Evolutionary conservation across 371 early-diverging fungal genomes (phyloP).

Genomic region (Cladochytrium tenue): DNA sequence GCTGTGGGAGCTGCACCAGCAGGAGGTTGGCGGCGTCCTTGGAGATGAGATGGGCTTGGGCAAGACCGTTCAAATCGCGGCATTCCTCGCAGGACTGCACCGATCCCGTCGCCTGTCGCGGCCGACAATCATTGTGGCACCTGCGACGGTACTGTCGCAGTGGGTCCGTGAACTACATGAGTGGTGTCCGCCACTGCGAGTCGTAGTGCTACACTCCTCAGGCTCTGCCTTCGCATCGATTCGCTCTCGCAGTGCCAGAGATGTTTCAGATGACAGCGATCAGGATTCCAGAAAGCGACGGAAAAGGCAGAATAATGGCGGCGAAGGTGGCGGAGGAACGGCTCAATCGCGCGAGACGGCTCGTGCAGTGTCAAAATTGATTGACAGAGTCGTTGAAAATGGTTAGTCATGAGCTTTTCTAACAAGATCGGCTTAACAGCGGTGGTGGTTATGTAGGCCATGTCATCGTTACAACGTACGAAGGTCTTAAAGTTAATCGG

Average conservation of each 20-base stretch:
- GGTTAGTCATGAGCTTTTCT: constrained; percentile 4
- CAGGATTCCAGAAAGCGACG: too few species aligned
- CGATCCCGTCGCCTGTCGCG: constrained; percentile 53
- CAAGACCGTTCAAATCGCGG: constrained; percentile 92
- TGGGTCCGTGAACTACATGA: constrained; percentile 95
- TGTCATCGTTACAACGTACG: constrained; percentile 85
- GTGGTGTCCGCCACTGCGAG: constrained; percentile 95
- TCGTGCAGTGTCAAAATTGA: too few species aligned
- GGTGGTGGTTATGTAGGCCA: constrained; percentile 63
- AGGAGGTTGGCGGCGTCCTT: constrained; percentile 90
- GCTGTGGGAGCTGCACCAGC: constrained; percentile 88
- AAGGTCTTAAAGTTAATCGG: constrained; percentile 73
- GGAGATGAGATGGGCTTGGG: constrained; percentile 99
- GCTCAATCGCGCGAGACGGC: too few species aligned
- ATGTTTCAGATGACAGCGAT: too few species aligned
- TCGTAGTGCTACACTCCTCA: constrained; percentile 82
- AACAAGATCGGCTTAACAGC: constrained; percentile 1
- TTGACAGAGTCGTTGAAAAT: too few species aligned
- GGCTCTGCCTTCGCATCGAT: constrained; percentile 80
- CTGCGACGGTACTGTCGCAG: constrained; percentile 93
- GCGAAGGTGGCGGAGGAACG: too few species aligned
- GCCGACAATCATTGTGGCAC: constrained; percentile 84
- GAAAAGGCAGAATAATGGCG: too few species aligned
- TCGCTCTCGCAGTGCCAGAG: too few species aligned
- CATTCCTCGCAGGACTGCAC: constrained; percentile 74